These are phyloP conservation scores for Fonsecaea pedrosoi DNA, from an alignment of 2,329 filamentous ascomycete genomes.

Conservation along the genomic window DNA sequence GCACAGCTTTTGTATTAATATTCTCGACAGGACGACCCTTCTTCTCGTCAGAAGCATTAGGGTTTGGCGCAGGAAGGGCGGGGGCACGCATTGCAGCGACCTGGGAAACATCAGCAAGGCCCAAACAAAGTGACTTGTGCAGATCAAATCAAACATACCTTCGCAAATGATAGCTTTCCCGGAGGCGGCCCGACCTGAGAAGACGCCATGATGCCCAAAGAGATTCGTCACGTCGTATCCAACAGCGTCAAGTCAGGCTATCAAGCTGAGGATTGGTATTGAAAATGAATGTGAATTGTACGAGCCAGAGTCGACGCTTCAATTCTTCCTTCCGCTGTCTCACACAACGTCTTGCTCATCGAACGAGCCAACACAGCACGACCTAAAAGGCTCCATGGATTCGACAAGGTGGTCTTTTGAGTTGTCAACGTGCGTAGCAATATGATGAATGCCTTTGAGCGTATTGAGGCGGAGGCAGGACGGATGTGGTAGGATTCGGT, in stretches of 20 bases:
- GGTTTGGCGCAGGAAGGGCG: constrained; percentile 19
- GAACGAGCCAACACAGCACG: constrained; percentile 34
- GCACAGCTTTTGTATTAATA: constrained; percentile 10
- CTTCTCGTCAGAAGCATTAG: constrained; percentile 36
- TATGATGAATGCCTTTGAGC: neutral
- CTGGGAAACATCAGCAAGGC: constrained; percentile 39
- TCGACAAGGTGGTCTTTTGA: constrained; percentile 21
- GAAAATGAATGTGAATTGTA: constrained; percentile 33
- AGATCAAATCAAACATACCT: constrained; percentile 58
- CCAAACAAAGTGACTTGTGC: constrained; percentile 38
- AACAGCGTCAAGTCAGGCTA: constrained; percentile 32
- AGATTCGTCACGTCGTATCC: constrained; percentile 41
- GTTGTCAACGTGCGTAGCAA: constrained; percentile 16
- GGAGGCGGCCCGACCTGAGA: constrained; percentile 41
- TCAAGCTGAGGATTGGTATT: constrained; percentile 33
- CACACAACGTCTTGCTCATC: constrained; percentile 38
- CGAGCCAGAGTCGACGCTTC: constrained; percentile 27
- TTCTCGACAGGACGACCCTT: constrained; percentile 27
- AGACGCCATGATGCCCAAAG: constrained; percentile 40
- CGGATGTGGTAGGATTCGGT: neutral
- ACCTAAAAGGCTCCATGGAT: constrained; percentile 39
- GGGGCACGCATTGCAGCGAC: constrained; percentile 53
- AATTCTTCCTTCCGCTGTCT: constrained; percentile 28
- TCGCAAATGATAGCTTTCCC: constrained; percentile 75
- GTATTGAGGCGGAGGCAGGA: neutral